Percentiles rank a stretch among this genome's conserved stretches.
phyloP scores from a whole-genome alignment of 257 asterid genomes.

The Jacaranda mimosifolia region DNA sequence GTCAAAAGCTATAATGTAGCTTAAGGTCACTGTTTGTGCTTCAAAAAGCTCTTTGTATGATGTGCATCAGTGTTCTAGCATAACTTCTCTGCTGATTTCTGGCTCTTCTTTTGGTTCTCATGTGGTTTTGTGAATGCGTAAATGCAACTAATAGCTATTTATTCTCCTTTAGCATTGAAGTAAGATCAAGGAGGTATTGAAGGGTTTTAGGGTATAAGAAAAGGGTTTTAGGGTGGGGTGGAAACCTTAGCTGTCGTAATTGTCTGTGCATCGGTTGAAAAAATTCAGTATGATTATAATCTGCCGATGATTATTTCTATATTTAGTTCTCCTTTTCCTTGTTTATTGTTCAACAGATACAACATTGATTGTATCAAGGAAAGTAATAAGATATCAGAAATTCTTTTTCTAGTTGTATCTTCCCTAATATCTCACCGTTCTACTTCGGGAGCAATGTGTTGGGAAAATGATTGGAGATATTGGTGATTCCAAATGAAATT shows the following conservation, averaged over 20 bases:
- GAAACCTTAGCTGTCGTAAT: neutral
- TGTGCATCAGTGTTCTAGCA: slow-evolving; percentile 13
- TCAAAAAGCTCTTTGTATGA: neutral
- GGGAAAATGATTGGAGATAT: slow-evolving; percentile 1
- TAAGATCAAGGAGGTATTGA: neutral
- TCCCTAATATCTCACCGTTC: neutral
- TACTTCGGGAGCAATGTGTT: neutral
- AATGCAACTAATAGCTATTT: neutral
- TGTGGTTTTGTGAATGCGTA: neutral
- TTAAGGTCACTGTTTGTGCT: neutral
- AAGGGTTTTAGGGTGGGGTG: neutral
- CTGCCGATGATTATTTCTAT: slow-evolving; percentile 6
- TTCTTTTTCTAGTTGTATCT: neutral
- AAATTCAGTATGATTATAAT: neutral
- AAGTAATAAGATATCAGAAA: neutral
- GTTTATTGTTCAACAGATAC: neutral
- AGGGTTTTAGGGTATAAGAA: neutral
- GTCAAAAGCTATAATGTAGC: neutral
- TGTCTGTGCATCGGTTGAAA: neutral
- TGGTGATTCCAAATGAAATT: slow-evolving; percentile 17
- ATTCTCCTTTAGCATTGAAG: neutral
- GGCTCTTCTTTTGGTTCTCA: neutral
- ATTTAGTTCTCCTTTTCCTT: neutral
- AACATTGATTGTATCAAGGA: neutral
- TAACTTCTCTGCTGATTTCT: neutral